Evolutionary conservation across 148 eudicot species (phyloP).

Genomic region (Rhododendron ovatum): DNA sequence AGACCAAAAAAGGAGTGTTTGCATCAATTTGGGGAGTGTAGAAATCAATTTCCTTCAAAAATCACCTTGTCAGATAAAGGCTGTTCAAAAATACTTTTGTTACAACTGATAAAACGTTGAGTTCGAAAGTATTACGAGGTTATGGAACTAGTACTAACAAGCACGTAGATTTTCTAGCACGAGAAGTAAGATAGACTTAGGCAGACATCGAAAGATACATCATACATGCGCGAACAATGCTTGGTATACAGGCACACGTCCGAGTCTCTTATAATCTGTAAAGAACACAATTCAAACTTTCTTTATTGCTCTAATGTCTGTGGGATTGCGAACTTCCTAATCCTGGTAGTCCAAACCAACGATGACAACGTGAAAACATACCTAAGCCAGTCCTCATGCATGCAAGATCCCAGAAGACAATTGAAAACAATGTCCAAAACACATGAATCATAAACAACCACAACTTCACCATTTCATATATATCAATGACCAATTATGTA

Average conservation of each 20-base stretch:
- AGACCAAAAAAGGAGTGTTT: too few relatives aligned
- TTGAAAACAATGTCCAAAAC: not conserved
- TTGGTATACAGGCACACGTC: not conserved
- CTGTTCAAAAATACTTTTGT: not conserved
- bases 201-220: not conserved
- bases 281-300: not conserved
- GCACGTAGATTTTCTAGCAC: not conserved
- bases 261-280: not conserved
- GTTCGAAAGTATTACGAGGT: not conserved
- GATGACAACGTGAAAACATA: not conserved
- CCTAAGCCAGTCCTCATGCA: not conserved
- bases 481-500: not conserved
- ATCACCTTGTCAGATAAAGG: not conserved
- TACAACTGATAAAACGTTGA: too few relatives aligned
- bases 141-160: not conserved
- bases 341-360: not conserved
- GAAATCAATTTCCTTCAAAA: too few relatives aligned
- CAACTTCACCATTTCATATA: not conserved
- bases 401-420: not conserved
- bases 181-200: not conserved
- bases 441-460: not conserved
- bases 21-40: too few relatives aligned
- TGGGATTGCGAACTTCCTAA: not conserved
- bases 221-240: not conserved
- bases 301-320: not conserved